Evolutionary conservation across 2,329 filamentous ascomycete genomes (phyloP).

Genomic region (Neofusicoccum umdonicola): DNA sequence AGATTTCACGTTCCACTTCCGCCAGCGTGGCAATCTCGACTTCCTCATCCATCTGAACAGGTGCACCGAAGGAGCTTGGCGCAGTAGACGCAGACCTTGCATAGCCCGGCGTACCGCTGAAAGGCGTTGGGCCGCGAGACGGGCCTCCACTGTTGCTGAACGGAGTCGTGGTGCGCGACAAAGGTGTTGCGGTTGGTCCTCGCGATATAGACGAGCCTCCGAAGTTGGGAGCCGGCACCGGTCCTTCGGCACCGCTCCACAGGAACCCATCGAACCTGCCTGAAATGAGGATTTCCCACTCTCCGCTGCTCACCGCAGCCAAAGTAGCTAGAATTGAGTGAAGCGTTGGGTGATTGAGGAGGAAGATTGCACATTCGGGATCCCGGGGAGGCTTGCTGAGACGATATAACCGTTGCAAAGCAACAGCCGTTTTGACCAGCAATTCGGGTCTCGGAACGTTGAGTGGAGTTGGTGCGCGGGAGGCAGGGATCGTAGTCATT

Average conservation of each 20-base stretch:
- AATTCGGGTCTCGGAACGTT: constrained; percentile 66
- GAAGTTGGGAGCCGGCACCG: constrained; percentile 23
- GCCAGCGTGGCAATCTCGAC: constrained; percentile 86
- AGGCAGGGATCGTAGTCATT: constrained; percentile 49
- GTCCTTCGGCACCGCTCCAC: constrained; percentile 81
- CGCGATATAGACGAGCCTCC: constrained; percentile 23
- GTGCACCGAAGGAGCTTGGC: constrained; percentile 57
- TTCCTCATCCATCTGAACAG: constrained; percentile 89
- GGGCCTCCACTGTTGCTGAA: constrained; percentile 53
- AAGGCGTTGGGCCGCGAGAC: constrained; percentile 50
- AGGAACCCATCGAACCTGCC: constrained; percentile 94
- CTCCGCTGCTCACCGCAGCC: constrained; percentile 82
- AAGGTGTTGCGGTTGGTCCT: constrained; percentile 38
- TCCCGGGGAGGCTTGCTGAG: constrained; percentile 72
- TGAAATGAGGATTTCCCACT: constrained; percentile 94
- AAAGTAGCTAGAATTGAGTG: constrained; percentile 87
- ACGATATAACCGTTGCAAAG: constrained; percentile 82
- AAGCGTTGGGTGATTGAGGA: constrained; percentile 76
- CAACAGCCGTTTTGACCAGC: constrained; percentile 70
- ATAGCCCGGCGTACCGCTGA: constrained; percentile 22
- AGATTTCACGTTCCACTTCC: constrained; percentile 91
- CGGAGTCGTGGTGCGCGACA: constrained; percentile 50
- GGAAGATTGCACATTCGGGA: constrained; percentile 79
- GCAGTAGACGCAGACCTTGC: constrained; percentile 23
- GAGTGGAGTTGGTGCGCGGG: constrained; percentile 65